These are phyloP conservation scores for Microbotryomycetes sp. DNA, from an alignment of 1,284 basidiomycete species.

Conservation along the genomic window DNA sequence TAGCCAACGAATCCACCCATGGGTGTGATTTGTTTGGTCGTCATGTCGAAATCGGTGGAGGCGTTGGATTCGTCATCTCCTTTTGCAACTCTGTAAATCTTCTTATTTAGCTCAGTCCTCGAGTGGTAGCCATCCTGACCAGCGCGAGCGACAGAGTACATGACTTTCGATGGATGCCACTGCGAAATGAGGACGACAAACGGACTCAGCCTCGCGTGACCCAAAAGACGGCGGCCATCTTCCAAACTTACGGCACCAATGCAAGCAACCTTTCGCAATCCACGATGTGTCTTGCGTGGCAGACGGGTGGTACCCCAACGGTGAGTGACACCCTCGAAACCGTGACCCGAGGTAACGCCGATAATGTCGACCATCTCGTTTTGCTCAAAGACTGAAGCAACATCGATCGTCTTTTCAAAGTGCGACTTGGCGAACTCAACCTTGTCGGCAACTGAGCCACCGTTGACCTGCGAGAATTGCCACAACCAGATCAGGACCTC, in stretches of 20 bases:
- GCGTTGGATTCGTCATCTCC: conserved; percentile 77
- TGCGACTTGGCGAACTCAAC: conserved; percentile 91
- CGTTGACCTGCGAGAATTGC: conserved; percentile 59
- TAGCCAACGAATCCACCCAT: conserved; percentile 99
- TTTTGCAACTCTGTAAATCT: conserved; percentile 91
- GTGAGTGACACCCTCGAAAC: conserved; percentile 98
- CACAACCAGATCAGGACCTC: neutral
- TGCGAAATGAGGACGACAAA: neutral
- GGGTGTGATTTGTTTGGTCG: conserved; percentile 90
- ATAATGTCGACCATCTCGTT: conserved; percentile 96
- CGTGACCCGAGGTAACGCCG: conserved; percentile 98
- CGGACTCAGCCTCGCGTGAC: conserved; percentile 20
- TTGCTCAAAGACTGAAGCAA: conserved; percentile 84
- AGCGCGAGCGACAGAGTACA: conserved; percentile 99
- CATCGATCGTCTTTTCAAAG: conserved; percentile 95
- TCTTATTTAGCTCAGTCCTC: conserved; percentile 91
- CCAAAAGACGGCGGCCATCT: conserved; percentile 89
- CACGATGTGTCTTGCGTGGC: conserved; percentile 98
- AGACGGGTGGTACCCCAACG: conserved; percentile 98
- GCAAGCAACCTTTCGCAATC: conserved; percentile 78
- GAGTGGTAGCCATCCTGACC: conserved; percentile 99
- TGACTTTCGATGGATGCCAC: conserved; percentile 61
- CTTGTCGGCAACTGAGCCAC: conserved; percentile 94
- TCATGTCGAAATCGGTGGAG: conserved; percentile 87
- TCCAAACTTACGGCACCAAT: conserved; percentile 71